These are phyloP conservation scores for Hydnomerulius pinastri DNA, from an alignment of 768 basidiomycete species.

Conservation along the genomic window DNA sequence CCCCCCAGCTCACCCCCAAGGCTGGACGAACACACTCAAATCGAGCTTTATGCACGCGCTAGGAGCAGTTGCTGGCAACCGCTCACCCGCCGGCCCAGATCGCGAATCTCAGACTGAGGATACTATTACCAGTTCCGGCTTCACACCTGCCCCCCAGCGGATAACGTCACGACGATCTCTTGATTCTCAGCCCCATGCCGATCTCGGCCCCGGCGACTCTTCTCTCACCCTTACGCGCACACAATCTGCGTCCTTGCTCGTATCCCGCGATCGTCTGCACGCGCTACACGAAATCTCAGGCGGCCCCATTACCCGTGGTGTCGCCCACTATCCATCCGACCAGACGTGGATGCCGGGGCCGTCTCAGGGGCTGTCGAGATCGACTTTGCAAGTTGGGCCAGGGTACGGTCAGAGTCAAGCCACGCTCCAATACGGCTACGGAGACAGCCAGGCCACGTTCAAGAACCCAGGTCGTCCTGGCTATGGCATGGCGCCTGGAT, in stretches of 20 bases:
- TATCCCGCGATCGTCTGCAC: not conserved
- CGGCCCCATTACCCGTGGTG: not conserved
- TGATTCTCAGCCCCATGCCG: slow-evolving; percentile 1
- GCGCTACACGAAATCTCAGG: not conserved
- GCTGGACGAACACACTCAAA: slow-evolving; percentile 46
- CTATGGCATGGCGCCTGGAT: not conserved
- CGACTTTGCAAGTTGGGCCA: not conserved
- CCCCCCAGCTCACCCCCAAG: slow-evolving; percentile 18
- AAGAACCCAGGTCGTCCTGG: not conserved
- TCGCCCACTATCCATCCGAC: not conserved
- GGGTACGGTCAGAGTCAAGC: not conserved
- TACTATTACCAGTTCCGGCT: slow-evolving; percentile 12
- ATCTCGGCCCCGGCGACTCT: not conserved
- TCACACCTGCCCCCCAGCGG: slow-evolving; percentile 24
- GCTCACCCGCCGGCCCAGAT: slow-evolving; percentile 24
- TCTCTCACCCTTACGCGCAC: not conserved
- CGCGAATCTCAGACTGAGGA: not conserved
- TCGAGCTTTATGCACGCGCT: slow-evolving; percentile 50
- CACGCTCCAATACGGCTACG: not conserved
- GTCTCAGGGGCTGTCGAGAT: not conserved
- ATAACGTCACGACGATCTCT: slow-evolving; percentile 13
- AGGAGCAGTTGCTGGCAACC: slow-evolving; percentile 48
- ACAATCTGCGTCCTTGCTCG: not conserved
- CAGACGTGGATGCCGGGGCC: not conserved
- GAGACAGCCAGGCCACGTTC: slow-evolving; percentile 5